phyloP scores from a whole-genome alignment of 2,329 filamentous ascomycete species.

The Teratosphaeria zuluensis region DNA sequence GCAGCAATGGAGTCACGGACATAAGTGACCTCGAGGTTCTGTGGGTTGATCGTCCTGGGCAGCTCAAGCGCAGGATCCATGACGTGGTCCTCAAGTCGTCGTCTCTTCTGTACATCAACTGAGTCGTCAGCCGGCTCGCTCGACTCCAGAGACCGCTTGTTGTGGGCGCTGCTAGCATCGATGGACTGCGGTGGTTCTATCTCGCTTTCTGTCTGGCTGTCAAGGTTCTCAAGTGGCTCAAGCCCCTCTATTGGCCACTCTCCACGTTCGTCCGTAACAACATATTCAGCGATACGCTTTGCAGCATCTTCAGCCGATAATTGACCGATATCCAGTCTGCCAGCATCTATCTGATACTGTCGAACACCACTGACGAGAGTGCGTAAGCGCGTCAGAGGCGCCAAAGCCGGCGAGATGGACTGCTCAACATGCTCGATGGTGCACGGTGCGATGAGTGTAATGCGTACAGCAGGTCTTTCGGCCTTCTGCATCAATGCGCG shows the following conservation, averaged over 20 bases:
- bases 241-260: constrained; percentile 19
- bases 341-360: constrained; percentile 26
- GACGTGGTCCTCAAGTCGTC: constrained; percentile 10
- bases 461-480: neutral
- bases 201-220: constrained; percentile 26
- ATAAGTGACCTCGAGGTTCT: constrained; percentile 29
- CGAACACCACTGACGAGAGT: constrained; percentile 29
- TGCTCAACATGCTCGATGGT: constrained; percentile 36
- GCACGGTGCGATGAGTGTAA: constrained; percentile 30
- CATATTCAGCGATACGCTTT: constrained; percentile 12
- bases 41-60: constrained; percentile 22
- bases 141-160: neutral
- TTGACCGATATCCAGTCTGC: constrained; percentile 21
- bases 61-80: constrained; percentile 5
- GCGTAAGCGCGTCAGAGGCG: constrained; percentile 21
- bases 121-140: neutral
- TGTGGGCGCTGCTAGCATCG: neutral
- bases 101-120: constrained; percentile 15
- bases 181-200: constrained; percentile 1
- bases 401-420: constrained; percentile 23
- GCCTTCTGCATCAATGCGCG: constrained; percentile 17
- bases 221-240: constrained; percentile 19
- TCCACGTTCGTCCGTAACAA: constrained; percentile 5
- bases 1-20: constrained; percentile 34
- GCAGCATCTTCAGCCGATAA: constrained; percentile 13